A percentile compares a stretch with the other conserved stretches of the same genome.
phyloP scores from a whole-genome alignment of 345 rosid genomes.

The Acer negundo region DNA sequence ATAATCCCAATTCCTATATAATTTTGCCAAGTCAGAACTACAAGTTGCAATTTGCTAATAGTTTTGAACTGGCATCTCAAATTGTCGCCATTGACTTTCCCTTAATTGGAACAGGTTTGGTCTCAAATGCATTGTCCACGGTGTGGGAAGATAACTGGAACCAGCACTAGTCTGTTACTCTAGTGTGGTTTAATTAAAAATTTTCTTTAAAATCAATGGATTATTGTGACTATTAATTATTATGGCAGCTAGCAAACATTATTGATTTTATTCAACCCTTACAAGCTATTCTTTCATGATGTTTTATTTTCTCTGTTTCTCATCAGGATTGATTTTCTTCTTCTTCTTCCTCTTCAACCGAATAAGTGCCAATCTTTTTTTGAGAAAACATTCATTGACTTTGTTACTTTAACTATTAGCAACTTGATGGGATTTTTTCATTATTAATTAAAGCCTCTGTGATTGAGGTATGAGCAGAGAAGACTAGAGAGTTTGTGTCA shows the following conservation, averaged over 20 bases:
- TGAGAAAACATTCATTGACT: background rate
- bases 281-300: no score
- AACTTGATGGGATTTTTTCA: slow-evolving; percentile 3
- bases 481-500: slow-evolving; percentile 2
- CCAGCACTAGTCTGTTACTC: background rate
- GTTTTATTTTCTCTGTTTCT: no score
- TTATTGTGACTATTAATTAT: background rate
- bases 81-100: background rate
- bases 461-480: background rate
- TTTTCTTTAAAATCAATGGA: background rate
- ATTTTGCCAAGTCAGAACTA: background rate
- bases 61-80: background rate
- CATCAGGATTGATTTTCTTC: no score
- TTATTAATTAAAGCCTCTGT: background rate
- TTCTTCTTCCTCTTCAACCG: no score
- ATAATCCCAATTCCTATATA: background rate
- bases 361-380: background rate
- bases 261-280: background rate
- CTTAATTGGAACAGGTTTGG: background rate
- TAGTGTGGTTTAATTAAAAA: background rate
- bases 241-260: background rate
- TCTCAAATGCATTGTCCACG: background rate
- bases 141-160: background rate
- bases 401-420: background rate
- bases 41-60: slow-evolving; percentile 4